Base-by-base conservation (phyloP, 768 basidiomycete genomes). In the Gymnopilus junonius region DNA sequence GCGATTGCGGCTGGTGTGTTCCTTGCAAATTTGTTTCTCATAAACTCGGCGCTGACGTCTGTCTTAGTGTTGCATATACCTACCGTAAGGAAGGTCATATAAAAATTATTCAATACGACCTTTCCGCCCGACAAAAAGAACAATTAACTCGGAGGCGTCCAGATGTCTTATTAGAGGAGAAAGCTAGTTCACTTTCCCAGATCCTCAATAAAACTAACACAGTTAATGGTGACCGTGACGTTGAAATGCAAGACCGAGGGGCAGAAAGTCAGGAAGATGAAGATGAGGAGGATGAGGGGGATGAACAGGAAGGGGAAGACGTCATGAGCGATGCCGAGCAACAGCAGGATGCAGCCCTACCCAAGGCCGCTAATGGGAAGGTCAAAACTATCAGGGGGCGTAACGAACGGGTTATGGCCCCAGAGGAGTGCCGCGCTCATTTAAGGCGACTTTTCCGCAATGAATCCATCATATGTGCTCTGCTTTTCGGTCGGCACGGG, bases 351-450 rank as follows among this genome's bases (percentile, higher is more conserved):
- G 73, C 63, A 1, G 56, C 74, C n/a, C 79, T 88, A 43, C 90
- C 91, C 3, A 85, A 84, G 73, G 87, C 93, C 17, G 91, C 88
- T 3, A 92, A 88, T 68, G 94, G 93, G 21, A 88, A 84, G 69
- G 74, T 89, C 62, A 96, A 96, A 75, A 87, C 88, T 6, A 73
- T 76, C 25, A 85, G 93, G 43, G 94, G 94, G 12, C 85, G 94
- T 40, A 92, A 93, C 68, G 97, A 99, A 78, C 90, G 97, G 45
- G 90, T 98, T 39, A 80, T 99, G 71, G 82, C 94, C 5, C 87
- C 96, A 20, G 93, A 93, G 70, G 97, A 99, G 78, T 95, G 94
- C 69, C 91, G 96, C 54, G 94, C 93, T 14, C 97, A 99, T 75
- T 84, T 99, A 42, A 91, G 95, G 45, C 85, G 88, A 40, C 83